phyloP scores from a whole-genome alignment of 2,329 filamentous ascomycete genomes.

The Byssochlamys sp. region DNA sequence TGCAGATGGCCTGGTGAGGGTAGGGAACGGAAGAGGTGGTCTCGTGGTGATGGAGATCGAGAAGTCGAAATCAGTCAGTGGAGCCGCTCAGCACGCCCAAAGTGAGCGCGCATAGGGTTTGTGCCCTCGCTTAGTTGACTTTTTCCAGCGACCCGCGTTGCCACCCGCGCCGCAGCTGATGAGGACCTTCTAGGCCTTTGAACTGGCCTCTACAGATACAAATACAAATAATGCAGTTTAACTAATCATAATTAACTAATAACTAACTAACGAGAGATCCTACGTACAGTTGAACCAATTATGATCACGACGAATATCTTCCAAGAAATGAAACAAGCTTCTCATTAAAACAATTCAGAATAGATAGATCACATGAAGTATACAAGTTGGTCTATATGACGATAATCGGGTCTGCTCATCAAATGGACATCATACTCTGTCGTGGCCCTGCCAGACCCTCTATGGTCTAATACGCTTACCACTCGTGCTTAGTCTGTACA shows the following conservation, averaged over 20 bases:
- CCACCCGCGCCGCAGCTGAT: constrained; percentile 11
- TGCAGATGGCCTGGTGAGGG: constrained; percentile 31
- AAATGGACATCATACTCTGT: not conserved
- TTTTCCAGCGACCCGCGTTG: constrained; percentile 12
- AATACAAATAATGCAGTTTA: too few relatives aligned
- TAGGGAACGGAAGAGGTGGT: constrained; percentile 24
- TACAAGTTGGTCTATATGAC: not conserved
- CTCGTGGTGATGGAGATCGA: constrained; percentile 25
- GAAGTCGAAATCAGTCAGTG: constrained; percentile 22
- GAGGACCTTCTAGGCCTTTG: not conserved
- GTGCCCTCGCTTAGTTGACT: constrained; percentile 30
- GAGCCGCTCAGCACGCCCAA: constrained; percentile 14
- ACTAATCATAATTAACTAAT: too few relatives aligned
- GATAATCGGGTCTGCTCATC: not conserved
- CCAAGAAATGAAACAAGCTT: not conserved
- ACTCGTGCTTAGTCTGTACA: not conserved
- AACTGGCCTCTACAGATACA: not conserved
- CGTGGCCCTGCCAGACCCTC: not conserved
- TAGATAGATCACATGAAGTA: not conserved
- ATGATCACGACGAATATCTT: not conserved
- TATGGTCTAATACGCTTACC: not conserved
- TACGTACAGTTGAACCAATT: too few relatives aligned
- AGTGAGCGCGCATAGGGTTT: constrained; percentile 25
- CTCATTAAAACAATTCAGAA: not conserved
- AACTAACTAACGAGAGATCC: too few relatives aligned